Conservation (phyloP, 2,329 filamentous ascomycete species). For the Colletotrichum sp. region DNA sequence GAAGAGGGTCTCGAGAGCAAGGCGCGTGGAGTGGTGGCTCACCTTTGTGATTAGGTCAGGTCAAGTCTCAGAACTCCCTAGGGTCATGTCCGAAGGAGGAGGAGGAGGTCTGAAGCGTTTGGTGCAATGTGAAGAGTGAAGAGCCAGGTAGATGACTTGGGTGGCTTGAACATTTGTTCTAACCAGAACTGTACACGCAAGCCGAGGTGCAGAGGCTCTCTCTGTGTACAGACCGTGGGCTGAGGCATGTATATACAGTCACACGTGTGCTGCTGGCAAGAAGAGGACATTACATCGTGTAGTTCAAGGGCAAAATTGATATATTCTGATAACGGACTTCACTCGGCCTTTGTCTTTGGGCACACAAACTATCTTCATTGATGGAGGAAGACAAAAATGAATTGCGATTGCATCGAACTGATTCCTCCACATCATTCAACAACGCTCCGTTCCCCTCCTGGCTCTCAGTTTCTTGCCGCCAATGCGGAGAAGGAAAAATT, state of each 20-base stretch:
- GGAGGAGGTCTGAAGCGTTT: slow-evolving; percentile 66
- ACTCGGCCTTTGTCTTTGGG: background rate
- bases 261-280: background rate
- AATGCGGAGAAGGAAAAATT: background rate
- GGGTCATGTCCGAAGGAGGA: slow-evolving; percentile 87
- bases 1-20: background rate
- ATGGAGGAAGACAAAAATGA: background rate
- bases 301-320: background rate
- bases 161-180: background rate
- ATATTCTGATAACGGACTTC: background rate
- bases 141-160: background rate
- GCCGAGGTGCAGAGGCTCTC: background rate
- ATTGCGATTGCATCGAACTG: background rate
- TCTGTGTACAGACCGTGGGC: background rate
- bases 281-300: background rate
- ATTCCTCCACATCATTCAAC: background rate
- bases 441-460: background rate
- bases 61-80: slow-evolving; percentile 64
- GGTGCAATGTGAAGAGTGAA: background rate
- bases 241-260: background rate
- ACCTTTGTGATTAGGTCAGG: background rate
- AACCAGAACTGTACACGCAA: background rate
- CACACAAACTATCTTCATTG: background rate
- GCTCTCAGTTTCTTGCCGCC: background rate
- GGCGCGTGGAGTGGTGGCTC: background rate